Conservation (phyloP, 129 eudicot genomes). For the Artemisia argyi region DNA sequence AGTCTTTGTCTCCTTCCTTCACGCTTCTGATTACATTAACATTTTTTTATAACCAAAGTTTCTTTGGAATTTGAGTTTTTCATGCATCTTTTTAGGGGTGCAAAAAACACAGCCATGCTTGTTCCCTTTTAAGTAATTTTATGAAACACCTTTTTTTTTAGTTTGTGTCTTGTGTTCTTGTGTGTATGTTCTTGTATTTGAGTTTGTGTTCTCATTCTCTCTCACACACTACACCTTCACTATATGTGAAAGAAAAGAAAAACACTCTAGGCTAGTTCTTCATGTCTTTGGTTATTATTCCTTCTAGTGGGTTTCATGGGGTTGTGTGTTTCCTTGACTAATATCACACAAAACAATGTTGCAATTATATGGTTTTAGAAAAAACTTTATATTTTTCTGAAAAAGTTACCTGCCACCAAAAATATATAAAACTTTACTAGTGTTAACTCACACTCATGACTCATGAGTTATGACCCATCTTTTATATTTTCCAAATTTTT, state of each 20-base stretch:
- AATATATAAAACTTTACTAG: constrained; percentile 25
- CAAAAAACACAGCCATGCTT: constrained; percentile 59
- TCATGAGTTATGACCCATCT: too few relatives aligned
- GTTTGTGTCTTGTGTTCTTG: constrained; percentile 16
- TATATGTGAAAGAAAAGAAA: too few relatives aligned
- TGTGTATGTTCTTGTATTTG: not conserved
- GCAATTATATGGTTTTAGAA: constrained; percentile 43
- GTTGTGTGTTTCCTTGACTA: constrained; percentile 39
- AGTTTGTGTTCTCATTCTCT: too few relatives aligned
- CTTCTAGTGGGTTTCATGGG: constrained; percentile 34
- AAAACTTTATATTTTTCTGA: constrained; percentile 37
- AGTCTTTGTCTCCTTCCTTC: constrained; percentile 58
- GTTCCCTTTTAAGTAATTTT: constrained; percentile 44
- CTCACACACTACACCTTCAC: too few relatives aligned
- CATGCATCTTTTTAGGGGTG: constrained; percentile 67
- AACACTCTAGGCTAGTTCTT: constrained; percentile 15
- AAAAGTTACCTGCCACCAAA: constrained; percentile 43
- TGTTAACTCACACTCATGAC: not conserved
- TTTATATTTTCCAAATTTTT: too few relatives aligned
- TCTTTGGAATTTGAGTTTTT: constrained; percentile 58
- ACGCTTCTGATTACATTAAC: constrained; percentile 39
- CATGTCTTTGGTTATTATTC: constrained; percentile 27
- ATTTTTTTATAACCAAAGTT: constrained; percentile 38
- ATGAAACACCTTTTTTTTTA: constrained; percentile 22
- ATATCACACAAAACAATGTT: constrained; percentile 52